These are phyloP conservation scores for Tetrahymena malaccensis DNA, from an alignment of 73 alveolate genomes.

Conservation along the genomic window DNA sequence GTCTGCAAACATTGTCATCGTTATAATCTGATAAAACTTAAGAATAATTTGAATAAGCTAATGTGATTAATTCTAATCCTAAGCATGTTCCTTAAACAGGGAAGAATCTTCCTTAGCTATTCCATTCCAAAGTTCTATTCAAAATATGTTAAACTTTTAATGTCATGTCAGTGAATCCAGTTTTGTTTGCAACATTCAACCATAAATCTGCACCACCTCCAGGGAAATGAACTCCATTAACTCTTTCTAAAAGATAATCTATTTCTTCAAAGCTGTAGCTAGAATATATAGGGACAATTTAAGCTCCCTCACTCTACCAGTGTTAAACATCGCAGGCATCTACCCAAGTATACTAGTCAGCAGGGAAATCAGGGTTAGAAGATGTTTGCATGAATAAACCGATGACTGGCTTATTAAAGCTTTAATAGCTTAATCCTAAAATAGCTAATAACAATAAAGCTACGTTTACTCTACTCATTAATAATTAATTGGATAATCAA, in stretches of 20 bases:
- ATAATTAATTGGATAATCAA: no score
- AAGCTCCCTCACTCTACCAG: conserved; percentile 25
- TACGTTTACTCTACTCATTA: background rate
- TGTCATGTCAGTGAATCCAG: conserved; percentile 35
- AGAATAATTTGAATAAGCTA: background rate
- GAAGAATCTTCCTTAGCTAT: conserved; percentile 35
- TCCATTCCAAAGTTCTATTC: conserved; percentile 12
- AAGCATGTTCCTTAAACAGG: conserved; percentile 45
- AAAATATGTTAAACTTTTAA: conserved; percentile 21
- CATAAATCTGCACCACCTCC: conserved; percentile 44
- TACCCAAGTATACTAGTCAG: background rate
- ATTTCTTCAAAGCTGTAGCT: conserved; percentile 27
- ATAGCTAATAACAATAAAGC: background rate
- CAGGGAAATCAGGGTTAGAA: background rate
- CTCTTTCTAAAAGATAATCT: background rate
- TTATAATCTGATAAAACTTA: background rate
- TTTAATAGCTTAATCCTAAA: background rate
- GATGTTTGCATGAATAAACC: background rate
- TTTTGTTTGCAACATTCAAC: background rate
- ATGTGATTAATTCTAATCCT: conserved; percentile 33
- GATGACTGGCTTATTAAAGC: background rate
- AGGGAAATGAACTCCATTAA: conserved; percentile 42
- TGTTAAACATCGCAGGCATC: background rate
- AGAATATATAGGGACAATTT: conserved; percentile 41
- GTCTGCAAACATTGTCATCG: conserved; percentile 7